phyloP scores from a whole-genome alignment of 768 basidiomycete species.

The Filobasidium floriforme region DNA sequence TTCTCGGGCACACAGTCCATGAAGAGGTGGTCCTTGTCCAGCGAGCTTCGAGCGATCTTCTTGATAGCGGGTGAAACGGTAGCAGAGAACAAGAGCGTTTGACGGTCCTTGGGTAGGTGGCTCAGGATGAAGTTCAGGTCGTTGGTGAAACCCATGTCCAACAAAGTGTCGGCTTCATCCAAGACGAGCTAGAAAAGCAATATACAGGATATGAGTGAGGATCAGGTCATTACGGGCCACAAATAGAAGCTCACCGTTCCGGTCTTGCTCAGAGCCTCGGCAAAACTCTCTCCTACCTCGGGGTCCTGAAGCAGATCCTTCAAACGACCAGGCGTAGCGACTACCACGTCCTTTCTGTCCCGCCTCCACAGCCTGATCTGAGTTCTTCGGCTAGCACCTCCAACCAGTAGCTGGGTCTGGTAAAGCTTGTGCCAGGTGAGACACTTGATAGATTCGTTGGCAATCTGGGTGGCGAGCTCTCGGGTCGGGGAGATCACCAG shows the following conservation, averaged over 20 bases:
- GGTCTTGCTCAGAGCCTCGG: conserved; percentile 47
- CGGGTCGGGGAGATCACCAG: conserved; percentile 83
- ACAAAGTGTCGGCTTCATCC: conserved; percentile 83
- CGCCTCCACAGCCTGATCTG: conserved; percentile 65
- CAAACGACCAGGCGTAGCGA: conserved; percentile 82
- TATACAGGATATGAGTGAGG: conserved; percentile 15
- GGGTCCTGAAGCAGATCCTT: conserved; percentile 63
- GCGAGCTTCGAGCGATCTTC: conserved; percentile 58
- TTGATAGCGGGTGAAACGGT: conserved; percentile 68
- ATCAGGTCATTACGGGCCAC: background rate
- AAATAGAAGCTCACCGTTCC: conserved; percentile 52
- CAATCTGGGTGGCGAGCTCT: conserved; percentile 83
- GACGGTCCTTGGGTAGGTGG: conserved; percentile 63
- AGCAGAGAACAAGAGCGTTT: conserved; percentile 86
- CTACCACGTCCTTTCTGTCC: conserved; percentile 68
- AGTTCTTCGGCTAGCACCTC: conserved; percentile 59
- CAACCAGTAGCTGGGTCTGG: conserved; percentile 66
- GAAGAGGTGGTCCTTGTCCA: conserved; percentile 59
- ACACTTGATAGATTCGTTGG: conserved; percentile 66
- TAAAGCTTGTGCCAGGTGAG: conserved; percentile 58
- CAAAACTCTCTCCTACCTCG: conserved; percentile 46
- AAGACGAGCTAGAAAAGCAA: conserved; percentile 60
- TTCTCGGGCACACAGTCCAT: conserved; percentile 65
- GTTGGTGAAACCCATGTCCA: conserved; percentile 85
- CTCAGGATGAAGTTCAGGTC: conserved; percentile 68